Evolutionary conservation across 2,329 filamentous ascomycete genomes (phyloP), one percentile per base, ranked within the genome.

Genomic region (Herpomyces periplanetae): DNA sequence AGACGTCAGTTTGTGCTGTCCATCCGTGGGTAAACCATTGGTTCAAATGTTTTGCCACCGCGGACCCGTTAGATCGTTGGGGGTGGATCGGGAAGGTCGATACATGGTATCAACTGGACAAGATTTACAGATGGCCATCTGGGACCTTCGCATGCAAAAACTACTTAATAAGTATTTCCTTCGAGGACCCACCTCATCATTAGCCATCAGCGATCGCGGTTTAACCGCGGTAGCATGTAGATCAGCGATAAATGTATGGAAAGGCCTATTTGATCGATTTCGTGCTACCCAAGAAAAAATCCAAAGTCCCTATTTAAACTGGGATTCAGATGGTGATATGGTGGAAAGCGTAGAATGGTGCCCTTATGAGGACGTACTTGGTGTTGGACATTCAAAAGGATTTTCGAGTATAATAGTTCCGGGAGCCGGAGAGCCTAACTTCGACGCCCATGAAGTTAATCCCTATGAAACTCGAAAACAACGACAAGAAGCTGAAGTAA

Each of bases 81-180:
- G 68, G 2, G 49, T 91, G 16, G 75, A 96, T 34, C 53, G 73
- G 23, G 65, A 75, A 35, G 80, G 80, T 10, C 56, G 64, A 22
- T 96, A 88, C 42, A 88, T 91, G 75, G 69, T 87, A 5, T 69
- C 71, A 3, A 61, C 68, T 0, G 75, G 73, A 1, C 69, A 85
- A 34, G 75, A 88, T 35, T 48, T 58, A 27, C 68, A 64, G 34
- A 84, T 87, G 64, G 58, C 64, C n/a, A 59, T 87, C 6, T 88
- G 75, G 71, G 75, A 91, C 34, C 61, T 91, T 25, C 57, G 75
- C 16, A 85, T 69, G 51, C 80, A 84, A 44, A 69, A 64, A 29
- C 69, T 87, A 33, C 62, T 96, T 11, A 66, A 80, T 41, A 68
- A 51, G 28, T 91, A 91, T 42, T 68, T 60, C 26, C 66, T 71